phyloP scores from a whole-genome alignment of 2,329 filamentous ascomycete species.

The Coniochaeta sp. region DNA sequence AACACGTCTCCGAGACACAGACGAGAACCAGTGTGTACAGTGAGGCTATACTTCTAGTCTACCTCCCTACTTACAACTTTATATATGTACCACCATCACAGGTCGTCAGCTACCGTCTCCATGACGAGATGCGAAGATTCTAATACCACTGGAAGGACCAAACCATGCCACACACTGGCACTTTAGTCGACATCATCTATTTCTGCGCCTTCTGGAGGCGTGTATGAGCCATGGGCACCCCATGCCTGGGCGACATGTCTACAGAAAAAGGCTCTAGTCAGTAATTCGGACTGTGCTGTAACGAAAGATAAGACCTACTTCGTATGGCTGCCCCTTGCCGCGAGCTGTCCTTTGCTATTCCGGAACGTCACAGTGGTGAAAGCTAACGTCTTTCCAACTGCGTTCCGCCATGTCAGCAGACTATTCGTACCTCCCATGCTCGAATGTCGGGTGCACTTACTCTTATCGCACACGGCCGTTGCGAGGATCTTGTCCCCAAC shows the following conservation, averaged over 20 bases:
- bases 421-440: no score
- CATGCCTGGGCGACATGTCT: conserved; percentile 18
- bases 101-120: no score
- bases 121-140: no score
- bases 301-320: conserved; percentile 38
- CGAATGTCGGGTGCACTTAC: conserved; percentile 25
- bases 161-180: no score
- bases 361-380: conserved; percentile 54
- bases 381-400: conserved; percentile 58
- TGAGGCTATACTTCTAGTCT: no score
- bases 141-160: no score
- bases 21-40: no score
- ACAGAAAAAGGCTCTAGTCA: background rate
- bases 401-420: background rate
- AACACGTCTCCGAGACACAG: no score
- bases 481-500: conserved; percentile 49
- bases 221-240: conserved; percentile 12
- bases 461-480: conserved; percentile 54
- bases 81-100: no score
- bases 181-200: conserved; percentile 6
- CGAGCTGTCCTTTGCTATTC: conserved; percentile 51
- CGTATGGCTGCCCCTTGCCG: conserved; percentile 58
- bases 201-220: conserved; percentile 13
- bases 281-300: background rate
- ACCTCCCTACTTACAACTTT: no score